Conservation (phyloP, 192 early-diverging fungal genomes). For the Podila epigama region DNA sequence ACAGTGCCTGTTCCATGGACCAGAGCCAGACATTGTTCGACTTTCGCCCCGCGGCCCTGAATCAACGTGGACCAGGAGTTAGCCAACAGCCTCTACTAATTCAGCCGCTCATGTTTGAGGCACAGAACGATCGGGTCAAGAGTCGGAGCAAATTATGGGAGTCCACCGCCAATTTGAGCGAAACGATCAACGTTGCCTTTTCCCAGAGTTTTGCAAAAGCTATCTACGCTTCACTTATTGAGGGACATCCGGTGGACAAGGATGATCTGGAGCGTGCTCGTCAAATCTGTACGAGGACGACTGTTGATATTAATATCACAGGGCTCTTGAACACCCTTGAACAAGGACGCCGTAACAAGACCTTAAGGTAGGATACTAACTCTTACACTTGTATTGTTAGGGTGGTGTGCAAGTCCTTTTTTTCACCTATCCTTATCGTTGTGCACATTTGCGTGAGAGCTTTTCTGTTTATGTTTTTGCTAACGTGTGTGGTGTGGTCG, state of each 20-base stretch:
- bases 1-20: conserved; percentile 27
- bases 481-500: not conserved
- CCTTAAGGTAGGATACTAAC: conserved; percentile 44
- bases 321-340: conserved; percentile 64
- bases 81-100: conserved; percentile 4
- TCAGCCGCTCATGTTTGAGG: conserved; percentile 4
- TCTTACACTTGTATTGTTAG: too few relatives aligned
- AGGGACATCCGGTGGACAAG: conserved; percentile 53
- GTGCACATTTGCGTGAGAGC: too few relatives aligned
- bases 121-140: conserved; percentile 12
- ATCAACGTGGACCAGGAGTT: conserved; percentile 28
- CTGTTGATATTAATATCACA: conserved; percentile 64
- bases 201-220: conserved; percentile 62
- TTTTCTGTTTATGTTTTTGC: not conserved
- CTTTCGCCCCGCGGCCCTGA: conserved; percentile 18
- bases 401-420: too few relatives aligned
- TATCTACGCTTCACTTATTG: conserved; percentile 59
- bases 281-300: conserved; percentile 54
- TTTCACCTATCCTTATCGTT: too few relatives aligned
- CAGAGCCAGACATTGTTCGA: conserved; percentile 26
- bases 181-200: conserved; percentile 54
- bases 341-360: conserved; percentile 29
- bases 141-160: conserved; percentile 13
- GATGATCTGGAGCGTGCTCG: conserved; percentile 57
- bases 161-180: conserved; percentile 37